phyloP scores from a whole-genome alignment of 208 protist species.

The Angomonas ambiguus region DNA sequence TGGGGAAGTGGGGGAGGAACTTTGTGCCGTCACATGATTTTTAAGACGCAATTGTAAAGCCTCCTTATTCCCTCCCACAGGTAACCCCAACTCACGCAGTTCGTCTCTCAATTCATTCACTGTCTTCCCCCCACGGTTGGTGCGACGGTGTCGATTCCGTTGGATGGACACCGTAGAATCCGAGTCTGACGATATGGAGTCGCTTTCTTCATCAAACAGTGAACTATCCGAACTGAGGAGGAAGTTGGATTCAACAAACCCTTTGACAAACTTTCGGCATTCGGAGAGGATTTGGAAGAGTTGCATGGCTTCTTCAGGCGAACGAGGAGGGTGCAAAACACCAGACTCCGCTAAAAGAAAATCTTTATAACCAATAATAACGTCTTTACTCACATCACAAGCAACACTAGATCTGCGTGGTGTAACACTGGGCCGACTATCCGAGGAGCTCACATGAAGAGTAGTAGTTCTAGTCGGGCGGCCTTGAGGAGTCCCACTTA shows the following conservation, averaged over 20 bases:
- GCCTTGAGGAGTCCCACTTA: not conserved
- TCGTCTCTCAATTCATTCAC: not conserved
- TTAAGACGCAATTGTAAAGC: not conserved
- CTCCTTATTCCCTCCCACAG: not conserved
- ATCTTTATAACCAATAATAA: too few species aligned
- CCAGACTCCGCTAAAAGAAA: not conserved
- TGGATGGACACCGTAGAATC: not conserved
- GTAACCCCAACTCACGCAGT: not conserved
- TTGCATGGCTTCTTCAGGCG: not conserved
- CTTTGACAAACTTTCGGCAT: not conserved
- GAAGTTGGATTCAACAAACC: too few species aligned
- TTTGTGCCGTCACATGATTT: not conserved
- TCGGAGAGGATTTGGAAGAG: not conserved
- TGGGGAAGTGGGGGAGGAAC: not conserved
- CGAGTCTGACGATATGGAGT: not conserved
- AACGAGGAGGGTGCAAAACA: not conserved
- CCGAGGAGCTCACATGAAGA: not conserved
- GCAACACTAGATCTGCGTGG: not conserved
- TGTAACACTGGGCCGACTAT: not conserved
- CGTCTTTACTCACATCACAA: not conserved
- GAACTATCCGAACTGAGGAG: too few species aligned
- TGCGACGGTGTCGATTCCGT: not conserved
- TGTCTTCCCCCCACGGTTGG: not conserved
- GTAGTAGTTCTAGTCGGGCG: not conserved
- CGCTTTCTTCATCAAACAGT: not conserved